Conservation (phyloP, 2,329 filamentous ascomycete species). For the Aspergillus texensis region DNA sequence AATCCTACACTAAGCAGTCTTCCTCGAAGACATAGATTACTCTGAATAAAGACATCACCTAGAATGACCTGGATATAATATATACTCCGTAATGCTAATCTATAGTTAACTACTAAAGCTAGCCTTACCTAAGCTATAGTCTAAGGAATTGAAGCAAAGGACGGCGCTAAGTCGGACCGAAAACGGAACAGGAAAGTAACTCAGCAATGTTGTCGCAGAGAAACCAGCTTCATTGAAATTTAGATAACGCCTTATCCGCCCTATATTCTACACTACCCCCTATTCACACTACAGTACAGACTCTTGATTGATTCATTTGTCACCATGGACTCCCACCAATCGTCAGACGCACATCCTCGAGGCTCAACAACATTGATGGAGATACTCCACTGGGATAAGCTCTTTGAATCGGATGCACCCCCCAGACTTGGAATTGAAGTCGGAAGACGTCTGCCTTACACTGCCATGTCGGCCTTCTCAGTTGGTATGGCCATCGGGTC, state of each 20-base stretch:
- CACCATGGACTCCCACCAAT: slow-evolving; percentile 19
- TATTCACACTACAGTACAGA: background rate
- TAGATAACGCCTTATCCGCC: background rate
- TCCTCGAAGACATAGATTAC: too few species aligned
- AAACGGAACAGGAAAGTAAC: background rate
- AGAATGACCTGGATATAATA: too few species aligned
- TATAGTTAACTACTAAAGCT: too few species aligned
- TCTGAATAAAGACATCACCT: too few species aligned
- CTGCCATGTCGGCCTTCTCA: slow-evolving; percentile 64
- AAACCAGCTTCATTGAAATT: background rate
- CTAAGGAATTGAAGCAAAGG: background rate
- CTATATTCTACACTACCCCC: background rate
- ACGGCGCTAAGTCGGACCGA: slow-evolving; percentile 8
- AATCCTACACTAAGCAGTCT: too few species aligned
- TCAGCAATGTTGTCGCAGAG: background rate
- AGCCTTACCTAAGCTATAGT: background rate
- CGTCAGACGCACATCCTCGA: slow-evolving; percentile 8
- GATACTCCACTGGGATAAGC: slow-evolving; percentile 39
- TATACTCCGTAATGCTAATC: too few species aligned
- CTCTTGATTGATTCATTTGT: background rate
- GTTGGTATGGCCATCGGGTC: slow-evolving; percentile 73
- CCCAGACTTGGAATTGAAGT: slow-evolving; percentile 64
- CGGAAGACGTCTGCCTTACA: slow-evolving; percentile 66
- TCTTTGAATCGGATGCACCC: slow-evolving; percentile 41
- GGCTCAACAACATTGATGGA: slow-evolving; percentile 26